Conservation (phyloP, 192 early-diverging fungal species). For the Phycomyces nitens region DNA sequence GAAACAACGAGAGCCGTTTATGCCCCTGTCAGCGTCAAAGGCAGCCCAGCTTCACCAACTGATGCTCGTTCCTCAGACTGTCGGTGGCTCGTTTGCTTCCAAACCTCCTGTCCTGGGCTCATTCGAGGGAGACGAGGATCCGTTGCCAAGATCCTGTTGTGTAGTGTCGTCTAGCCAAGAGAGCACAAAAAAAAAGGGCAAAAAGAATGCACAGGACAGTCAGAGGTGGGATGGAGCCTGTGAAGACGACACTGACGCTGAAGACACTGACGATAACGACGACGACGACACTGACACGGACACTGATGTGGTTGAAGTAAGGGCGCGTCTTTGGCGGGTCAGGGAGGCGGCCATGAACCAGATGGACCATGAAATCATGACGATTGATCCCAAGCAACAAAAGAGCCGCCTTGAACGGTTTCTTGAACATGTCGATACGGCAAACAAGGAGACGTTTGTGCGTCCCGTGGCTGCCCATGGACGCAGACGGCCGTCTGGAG, state of each 20-base stretch:
- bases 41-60: not conserved
- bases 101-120: not conserved
- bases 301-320: slow-evolving; percentile 39
- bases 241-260: not conserved
- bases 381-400: not conserved
- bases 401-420: not conserved
- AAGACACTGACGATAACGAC: not conserved
- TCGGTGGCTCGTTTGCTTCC: not conserved
- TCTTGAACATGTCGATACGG: not conserved
- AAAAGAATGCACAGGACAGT: not conserved
- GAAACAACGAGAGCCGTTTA: not conserved
- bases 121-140: not conserved
- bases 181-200: not conserved
- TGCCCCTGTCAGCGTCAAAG: not conserved
- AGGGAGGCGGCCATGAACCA: slow-evolving; percentile 14
- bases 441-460: slow-evolving; percentile 11
- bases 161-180: not conserved
- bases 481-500: not conserved
- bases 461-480: not conserved
- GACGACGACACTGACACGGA: slow-evolving; percentile 43
- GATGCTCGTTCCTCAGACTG: not conserved
- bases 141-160: not conserved
- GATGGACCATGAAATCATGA: not conserved
- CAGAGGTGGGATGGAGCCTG: not conserved
- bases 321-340: slow-evolving; percentile 32